Percentiles rank a stretch among this genome's conserved stretches.
Evolutionary conservation across 257 asterid genomes (phyloP).

Genomic region (Thymus mandschuricus): DNA sequence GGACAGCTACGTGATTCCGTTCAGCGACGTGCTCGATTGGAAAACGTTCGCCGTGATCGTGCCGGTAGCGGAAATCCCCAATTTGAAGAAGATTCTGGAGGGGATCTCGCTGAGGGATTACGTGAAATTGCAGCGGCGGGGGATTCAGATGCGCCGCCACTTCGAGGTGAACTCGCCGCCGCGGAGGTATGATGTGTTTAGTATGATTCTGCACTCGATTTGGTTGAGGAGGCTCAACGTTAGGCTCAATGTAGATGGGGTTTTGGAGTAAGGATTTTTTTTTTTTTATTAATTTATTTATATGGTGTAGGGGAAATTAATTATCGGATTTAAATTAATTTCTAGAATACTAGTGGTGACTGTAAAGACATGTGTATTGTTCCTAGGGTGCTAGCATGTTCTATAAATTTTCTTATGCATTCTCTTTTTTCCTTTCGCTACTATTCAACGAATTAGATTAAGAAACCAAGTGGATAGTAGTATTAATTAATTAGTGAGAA

Average conservation of each 20-base stretch:
- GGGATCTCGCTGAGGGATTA: slow-evolving; percentile 52
- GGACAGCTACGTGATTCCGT: slow-evolving; percentile 70
- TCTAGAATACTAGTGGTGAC: too few species aligned
- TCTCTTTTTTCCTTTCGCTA: too few species aligned
- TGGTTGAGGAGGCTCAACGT: slow-evolving; percentile 77
- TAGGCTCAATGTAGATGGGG: slow-evolving; percentile 35
- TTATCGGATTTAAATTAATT: too few species aligned
- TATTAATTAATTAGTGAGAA: too few species aligned
- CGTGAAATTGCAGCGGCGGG: slow-evolving; percentile 42
- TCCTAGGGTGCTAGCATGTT: too few species aligned
- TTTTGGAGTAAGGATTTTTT: too few species aligned
- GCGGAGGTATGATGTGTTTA: slow-evolving; percentile 65
- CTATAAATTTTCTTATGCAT: too few species aligned
- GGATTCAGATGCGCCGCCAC: slow-evolving; percentile 59
- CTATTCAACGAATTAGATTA: too few species aligned
- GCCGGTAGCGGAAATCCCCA: slow-evolving; percentile 63
- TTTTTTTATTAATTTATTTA: too few species aligned
- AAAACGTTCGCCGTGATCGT: slow-evolving; percentile 62
- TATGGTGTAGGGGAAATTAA: too few species aligned
- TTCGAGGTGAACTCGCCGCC: slow-evolving; percentile 72
- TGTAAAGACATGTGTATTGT: too few species aligned
- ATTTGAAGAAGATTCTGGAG: slow-evolving; percentile 55
- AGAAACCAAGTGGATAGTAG: too few species aligned
- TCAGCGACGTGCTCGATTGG: slow-evolving; percentile 79
- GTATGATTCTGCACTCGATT: slow-evolving; percentile 75